Percentiles rank a stretch among this genome's conserved stretches.
These are phyloP conservation scores for Lipomyces sp. DNA, from an alignment of 805 yeast species.

Conservation along the genomic window DNA sequence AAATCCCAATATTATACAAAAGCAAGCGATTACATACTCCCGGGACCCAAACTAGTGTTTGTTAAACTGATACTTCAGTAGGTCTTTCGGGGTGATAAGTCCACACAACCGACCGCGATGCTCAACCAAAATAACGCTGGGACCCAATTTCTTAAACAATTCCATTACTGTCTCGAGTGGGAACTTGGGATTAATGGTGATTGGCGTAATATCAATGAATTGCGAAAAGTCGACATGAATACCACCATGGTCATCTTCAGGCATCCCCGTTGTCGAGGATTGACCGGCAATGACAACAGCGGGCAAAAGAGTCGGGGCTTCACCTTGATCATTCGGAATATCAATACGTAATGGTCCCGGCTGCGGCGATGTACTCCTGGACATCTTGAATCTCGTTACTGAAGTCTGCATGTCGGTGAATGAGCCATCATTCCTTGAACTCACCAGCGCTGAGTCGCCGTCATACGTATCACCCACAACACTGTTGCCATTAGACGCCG, in stretches of 20 bases:
- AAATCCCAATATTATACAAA: neutral
- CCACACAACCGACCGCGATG: conserved; percentile 67
- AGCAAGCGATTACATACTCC: neutral
- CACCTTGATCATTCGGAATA: conserved; percentile 1
- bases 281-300: conserved; percentile 2
- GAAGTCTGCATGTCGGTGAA: neutral
- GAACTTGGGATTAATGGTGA: conserved; percentile 59
- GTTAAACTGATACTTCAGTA: conserved; percentile 56
- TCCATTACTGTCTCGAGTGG: conserved; percentile 67
- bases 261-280: conserved; percentile 7
- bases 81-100: conserved; percentile 81
- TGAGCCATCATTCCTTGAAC: neutral
- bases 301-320: conserved; percentile 6
- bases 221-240: conserved; percentile 30
- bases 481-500: neutral
- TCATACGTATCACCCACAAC: neutral
- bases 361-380: conserved; percentile 1
- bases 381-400: neutral
- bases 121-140: conserved; percentile 71
- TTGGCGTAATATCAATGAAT: conserved; percentile 60
- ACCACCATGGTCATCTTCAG: conserved; percentile 31
- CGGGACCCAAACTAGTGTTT: neutral
- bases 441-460: neutral
- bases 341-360: conserved; percentile 2
- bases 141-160: conserved; percentile 78